Percentiles rank a stretch among this genome's conserved stretches.
Evolutionary conservation across 2,329 filamentous ascomycete species (phyloP).

Genomic region (Phaeoacremonium minimum): DNA sequence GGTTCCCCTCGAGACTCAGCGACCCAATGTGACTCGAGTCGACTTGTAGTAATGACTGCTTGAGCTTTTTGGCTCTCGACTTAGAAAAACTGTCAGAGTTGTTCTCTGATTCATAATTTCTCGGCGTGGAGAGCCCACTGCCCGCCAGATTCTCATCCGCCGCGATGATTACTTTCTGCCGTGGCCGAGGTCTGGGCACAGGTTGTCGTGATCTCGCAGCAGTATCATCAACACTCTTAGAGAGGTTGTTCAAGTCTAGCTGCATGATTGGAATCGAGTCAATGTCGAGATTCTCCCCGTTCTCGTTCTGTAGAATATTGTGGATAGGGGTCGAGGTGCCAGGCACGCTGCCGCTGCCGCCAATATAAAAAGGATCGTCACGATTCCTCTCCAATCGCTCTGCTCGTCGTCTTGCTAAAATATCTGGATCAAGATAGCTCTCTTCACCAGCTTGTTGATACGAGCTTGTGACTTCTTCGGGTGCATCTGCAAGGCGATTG

Average conservation of each 20-base stretch:
- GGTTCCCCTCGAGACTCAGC: conserved; percentile 57
- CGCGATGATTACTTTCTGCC: conserved; percentile 63
- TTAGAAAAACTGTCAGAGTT: conserved; percentile 45
- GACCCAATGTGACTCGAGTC: conserved; percentile 78
- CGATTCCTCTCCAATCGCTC: conserved; percentile 78
- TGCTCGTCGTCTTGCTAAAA: conserved; percentile 67
- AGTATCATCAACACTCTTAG: conserved; percentile 18
- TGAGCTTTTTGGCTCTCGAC: conserved; percentile 43
- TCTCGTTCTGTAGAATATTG: conserved; percentile 67
- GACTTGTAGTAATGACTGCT: conserved; percentile 69
- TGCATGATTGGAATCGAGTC: conserved; percentile 96
- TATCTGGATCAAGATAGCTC: conserved; percentile 66
- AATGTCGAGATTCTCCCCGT: conserved; percentile 78
- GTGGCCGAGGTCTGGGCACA: conserved; percentile 31
- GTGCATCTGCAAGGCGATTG: conserved; percentile 40
- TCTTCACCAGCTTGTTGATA: conserved; percentile 61
- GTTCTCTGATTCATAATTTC: conserved; percentile 51
- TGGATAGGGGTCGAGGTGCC: conserved; percentile 73
- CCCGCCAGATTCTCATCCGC: conserved; percentile 68
- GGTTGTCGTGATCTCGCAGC: conserved; percentile 25
- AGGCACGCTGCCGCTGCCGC: conserved; percentile 15
- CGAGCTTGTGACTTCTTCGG: conserved; percentile 43
- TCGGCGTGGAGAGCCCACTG: conserved; percentile 41
- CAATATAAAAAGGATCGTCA: conserved; percentile 95
- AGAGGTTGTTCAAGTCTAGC: conserved; percentile 65